Evolutionary conservation across 805 yeast genomes (phyloP), one percentile per base, ranked within the genome.

Genomic region (Ogataea ramenticola): DNA sequence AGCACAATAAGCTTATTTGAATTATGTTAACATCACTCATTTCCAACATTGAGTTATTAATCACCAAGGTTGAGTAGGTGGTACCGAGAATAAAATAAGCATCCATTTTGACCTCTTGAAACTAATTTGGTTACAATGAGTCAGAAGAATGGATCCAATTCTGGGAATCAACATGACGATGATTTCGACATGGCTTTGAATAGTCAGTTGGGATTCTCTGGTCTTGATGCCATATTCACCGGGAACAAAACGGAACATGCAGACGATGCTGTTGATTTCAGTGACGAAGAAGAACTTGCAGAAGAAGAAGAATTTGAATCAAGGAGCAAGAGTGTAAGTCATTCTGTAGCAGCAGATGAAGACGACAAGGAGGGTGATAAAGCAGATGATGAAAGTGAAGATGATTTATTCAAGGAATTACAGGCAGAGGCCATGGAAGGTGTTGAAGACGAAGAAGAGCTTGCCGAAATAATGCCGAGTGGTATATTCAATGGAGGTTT

Each of bases 241-340:
- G 81, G 32, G 7, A 29, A 14, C 12, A 66, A 75, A 62, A 67
- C 86, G 2, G 72, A 74, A 43, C 98, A 90, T 62, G 90, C 93
- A 1, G 96, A 79, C 7, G 91, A 90, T 61, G 99, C 99, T 10
- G 70, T 89, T 29, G 98, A 91, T 62, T 91, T 86, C 59, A 96
- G 87, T 56, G 96, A 87, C 59, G 95, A 86, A 55, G 97, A 90
- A 52, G 97, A 90, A 61, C 68, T 90, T 40, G 97, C 97, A 0
- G 97, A 90, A 21, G 96, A 90, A 39, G 58, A 70, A n/a, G 31
- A 71, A 64, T 27, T 70, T 46, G 21, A 55, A n/a, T n/a, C n/a
- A n/a, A n/a, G n/a, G n/a, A n/a, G n/a, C n/a, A n/a, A 47, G 19
- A 53, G 38, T 12, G 54, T 47, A 16, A 52, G 40, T 4, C 55